Percentiles rank a stretch among this genome's conserved stretches.
phyloP scores from a whole-genome alignment of 192 early-diverging fungal species.

The Haplosporangium gracile region DNA sequence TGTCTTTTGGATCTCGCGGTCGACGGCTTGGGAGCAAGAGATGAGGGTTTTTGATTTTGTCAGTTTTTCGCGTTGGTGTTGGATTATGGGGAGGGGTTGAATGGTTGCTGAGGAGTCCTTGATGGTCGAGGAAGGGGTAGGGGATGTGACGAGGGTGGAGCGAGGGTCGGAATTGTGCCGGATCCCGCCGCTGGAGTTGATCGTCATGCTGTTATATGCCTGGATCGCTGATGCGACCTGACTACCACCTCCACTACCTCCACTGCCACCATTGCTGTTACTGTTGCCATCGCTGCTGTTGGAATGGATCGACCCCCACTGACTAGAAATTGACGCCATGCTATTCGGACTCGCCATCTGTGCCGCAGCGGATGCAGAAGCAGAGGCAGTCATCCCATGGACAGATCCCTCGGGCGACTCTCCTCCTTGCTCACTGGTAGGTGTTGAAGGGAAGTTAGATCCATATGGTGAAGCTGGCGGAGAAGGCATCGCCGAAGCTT shows the following conservation, averaged over 20 bases:
- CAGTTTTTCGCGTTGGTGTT: slow-evolving; percentile 52
- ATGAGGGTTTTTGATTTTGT: slow-evolving; percentile 43
- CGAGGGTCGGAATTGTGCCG: slow-evolving; percentile 17
- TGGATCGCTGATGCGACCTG: slow-evolving; percentile 13
- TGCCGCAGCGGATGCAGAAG: not conserved
- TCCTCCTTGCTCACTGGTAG: slow-evolving; percentile 31
- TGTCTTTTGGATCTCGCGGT: slow-evolving; percentile 56
- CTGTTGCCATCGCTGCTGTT: slow-evolving; percentile 16
- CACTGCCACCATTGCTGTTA: not conserved
- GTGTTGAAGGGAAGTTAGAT: slow-evolving; percentile 26
- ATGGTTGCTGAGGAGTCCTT: not conserved
- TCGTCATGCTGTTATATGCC: slow-evolving; percentile 15
- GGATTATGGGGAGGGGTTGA: slow-evolving; percentile 25
- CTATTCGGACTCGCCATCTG: slow-evolving; percentile 42
- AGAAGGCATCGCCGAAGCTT: slow-evolving; percentile 19
- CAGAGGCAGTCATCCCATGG: not conserved
- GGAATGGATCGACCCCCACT: slow-evolving; percentile 37
- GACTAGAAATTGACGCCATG: slow-evolving; percentile 46
- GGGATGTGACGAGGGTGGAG: slow-evolving; percentile 11
- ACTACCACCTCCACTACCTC: not conserved
- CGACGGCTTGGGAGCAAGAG: slow-evolving; percentile 41
- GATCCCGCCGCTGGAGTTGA: slow-evolving; percentile 1
- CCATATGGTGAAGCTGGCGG: slow-evolving; percentile 44
- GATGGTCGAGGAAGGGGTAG: slow-evolving; percentile 16
- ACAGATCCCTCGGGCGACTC: slow-evolving; percentile 39